Base-by-base conservation (phyloP, 2,329 filamentous ascomycete species). In the Fusarium torreyae region DNA sequence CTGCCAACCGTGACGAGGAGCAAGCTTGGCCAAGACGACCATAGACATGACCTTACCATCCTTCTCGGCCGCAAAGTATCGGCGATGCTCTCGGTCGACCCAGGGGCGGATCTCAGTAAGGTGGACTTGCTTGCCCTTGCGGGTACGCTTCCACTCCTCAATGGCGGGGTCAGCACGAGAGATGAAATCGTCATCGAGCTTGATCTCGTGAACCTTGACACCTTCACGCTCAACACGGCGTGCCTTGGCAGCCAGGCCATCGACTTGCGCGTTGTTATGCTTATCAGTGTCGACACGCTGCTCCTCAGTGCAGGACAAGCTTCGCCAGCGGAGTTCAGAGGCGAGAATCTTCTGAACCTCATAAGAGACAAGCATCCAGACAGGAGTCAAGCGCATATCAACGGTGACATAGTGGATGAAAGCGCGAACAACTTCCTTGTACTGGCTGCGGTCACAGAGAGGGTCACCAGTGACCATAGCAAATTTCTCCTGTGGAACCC, bases 321-420 rank as follows among this genome's bases (percentile, higher is more conserved):
- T 96, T 58, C 94, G 91, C 94, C 94, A 98, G 74, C 92, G 91
- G 67, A 96, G 88, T 71, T 92, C 91, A 57, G 89, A 87, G 20
- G 92, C 94, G 4, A 98, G 88, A 14, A 96, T 89, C 70, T 92
- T 90, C 77, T 97, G 93, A 5, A 93, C 87, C 1, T 91, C 86
- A n/a, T 85, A 82, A 10, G 93, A 93, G n/a, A 93, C 92, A 13
- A 98, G 88, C 75, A 98, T 88, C 94, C 94, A 98, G 39, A 98
- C 86, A 0, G 94, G 94, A 63, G 94, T 94, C 51, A 95, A 86
- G 43, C 83, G 82, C 20, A 85, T 80, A 63, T 93, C 90, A 58
- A 91, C 88, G 71, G 89, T 90, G 69, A 97, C 84, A 79, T 89
- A 93, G 57, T 90, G 88, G 61, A 97, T 83, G 77, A 94, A 98